Percentiles rank a stretch among this genome's conserved stretches.
Conservation (phyloP, 352 stramenopile species). For the Globisporangium cylindrosporum region DNA sequence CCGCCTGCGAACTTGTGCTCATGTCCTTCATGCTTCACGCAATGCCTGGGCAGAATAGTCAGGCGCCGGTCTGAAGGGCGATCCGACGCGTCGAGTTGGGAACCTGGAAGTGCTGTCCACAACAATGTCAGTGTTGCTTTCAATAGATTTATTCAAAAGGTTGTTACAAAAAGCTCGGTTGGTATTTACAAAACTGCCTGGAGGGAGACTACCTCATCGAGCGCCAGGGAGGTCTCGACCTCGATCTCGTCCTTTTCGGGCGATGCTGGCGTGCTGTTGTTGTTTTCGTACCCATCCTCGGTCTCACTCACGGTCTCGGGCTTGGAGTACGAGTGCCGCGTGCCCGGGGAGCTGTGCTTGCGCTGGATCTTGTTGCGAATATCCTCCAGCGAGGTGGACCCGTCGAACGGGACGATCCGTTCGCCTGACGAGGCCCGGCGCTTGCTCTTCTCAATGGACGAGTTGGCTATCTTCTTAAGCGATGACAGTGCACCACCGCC, state of each 20-base stretch:
- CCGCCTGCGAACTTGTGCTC: not conserved
- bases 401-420: conserved; percentile 45
- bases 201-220: not conserved
- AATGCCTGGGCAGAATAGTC: not conserved
- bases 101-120: not conserved
- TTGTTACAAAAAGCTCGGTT: not conserved
- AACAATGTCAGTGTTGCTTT: not conserved
- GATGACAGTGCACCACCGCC: conserved; percentile 10
- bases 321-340: conserved; percentile 10
- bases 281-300: conserved; percentile 38
- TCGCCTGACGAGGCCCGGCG: conserved; percentile 19
- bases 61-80: too few species aligned
- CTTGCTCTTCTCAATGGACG: conserved; percentile 34
- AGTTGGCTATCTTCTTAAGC: conserved; percentile 27
- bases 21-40: not conserved
- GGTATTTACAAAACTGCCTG: conserved; percentile 15
- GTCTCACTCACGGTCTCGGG: conserved; percentile 16
- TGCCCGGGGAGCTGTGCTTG: conserved; percentile 32
- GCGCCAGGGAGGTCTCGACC: conserved; percentile 7
- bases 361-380: conserved; percentile 54
- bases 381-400: conserved; percentile 42
- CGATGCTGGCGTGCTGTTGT: conserved; percentile 40
- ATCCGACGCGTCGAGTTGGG: not conserved
- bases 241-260: conserved; percentile 33
- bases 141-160: not conserved